phyloP scores from a whole-genome alignment of 1,284 basidiomycete species.

The Cystobasidiaceae sp. region DNA sequence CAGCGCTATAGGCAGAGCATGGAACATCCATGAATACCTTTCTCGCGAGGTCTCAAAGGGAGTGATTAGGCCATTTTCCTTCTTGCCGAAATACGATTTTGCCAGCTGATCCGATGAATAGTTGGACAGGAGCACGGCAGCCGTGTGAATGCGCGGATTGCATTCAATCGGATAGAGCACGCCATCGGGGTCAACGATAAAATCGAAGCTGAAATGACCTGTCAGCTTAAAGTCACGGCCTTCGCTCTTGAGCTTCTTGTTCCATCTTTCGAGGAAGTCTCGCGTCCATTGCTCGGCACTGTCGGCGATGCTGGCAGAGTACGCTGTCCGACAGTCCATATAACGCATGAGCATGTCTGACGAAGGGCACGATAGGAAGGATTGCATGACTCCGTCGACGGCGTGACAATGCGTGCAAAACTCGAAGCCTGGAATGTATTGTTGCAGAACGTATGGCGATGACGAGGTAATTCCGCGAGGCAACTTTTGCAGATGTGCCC shows the following conservation, averaged over 20 bases:
- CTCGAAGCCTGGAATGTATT: conserved; percentile 46
- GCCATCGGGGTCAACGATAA: conserved; percentile 47
- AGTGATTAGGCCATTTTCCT: conserved; percentile 29
- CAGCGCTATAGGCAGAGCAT: conserved; percentile 46
- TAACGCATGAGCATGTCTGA: conserved; percentile 53
- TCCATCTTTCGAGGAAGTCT: conserved; percentile 44
- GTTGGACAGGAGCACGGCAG: conserved; percentile 47
- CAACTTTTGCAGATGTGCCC: conserved; percentile 38
- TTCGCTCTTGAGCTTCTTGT: conserved; percentile 37
- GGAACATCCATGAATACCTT: conserved; percentile 34
- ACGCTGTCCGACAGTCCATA: conserved; percentile 42
- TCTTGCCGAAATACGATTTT: conserved; percentile 32
- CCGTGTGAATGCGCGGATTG: conserved; percentile 50
- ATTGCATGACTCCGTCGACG: conserved; percentile 47
- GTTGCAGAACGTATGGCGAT: conserved; percentile 44
- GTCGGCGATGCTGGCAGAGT: conserved; percentile 43
- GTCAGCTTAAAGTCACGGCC: conserved; percentile 41
- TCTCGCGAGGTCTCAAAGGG: conserved; percentile 35
- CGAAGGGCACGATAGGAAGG: conserved; percentile 49
- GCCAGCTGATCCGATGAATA: conserved; percentile 37
- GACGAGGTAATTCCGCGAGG: conserved; percentile 39
- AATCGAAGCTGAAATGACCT: conserved; percentile 51
- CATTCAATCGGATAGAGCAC: conserved; percentile 50
- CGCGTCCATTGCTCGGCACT: conserved; percentile 47
- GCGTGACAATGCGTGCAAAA: conserved; percentile 51